phyloP scores from a whole-genome alignment of 306 rosid genomes.

The Gillenia trifoliata region DNA sequence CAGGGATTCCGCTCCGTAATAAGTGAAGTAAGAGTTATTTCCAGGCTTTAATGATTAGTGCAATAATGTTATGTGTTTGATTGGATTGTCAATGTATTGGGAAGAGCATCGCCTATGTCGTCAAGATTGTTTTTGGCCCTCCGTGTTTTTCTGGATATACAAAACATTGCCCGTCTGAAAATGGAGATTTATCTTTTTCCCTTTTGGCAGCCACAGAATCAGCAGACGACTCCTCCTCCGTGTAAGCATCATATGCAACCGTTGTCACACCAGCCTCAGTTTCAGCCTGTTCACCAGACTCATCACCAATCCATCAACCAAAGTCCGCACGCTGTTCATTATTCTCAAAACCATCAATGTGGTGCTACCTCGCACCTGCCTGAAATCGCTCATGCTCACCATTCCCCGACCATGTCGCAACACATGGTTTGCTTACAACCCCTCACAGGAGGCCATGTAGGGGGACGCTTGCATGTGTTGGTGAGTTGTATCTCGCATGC shows the following conservation, averaged over 20 bases:
- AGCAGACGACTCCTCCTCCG: constrained; percentile 63
- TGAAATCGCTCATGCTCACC: constrained; percentile 80
- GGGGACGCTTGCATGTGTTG: constrained; percentile 84
- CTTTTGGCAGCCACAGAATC: constrained; percentile 52
- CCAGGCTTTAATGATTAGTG: background rate
- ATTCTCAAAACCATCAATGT: constrained; percentile 74
- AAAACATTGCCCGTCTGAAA: background rate
- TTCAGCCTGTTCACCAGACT: constrained; percentile 71
- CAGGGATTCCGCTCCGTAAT: constrained; percentile 83
- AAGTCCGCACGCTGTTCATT: constrained; percentile 61
- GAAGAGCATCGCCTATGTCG: background rate
- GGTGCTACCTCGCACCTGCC: constrained; percentile 66
- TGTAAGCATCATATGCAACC: constrained; percentile 71
- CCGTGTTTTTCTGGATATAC: background rate
- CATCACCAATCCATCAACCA: constrained; percentile 71
- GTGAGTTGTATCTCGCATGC: constrained; percentile 37
- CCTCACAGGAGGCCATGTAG: constrained; percentile 61
- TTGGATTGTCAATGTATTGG: background rate
- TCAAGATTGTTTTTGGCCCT: background rate
- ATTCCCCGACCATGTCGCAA: constrained; percentile 68
- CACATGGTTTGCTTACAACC: constrained; percentile 79
- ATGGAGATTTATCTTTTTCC: background rate
- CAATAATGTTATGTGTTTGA: constrained; percentile 2
- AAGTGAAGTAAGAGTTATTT: constrained; percentile 38
- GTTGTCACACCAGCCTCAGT: constrained; percentile 73